phyloP scores from a whole-genome alignment of 2,329 filamentous ascomycete species.

The Sporothrix schenckii region DNA sequence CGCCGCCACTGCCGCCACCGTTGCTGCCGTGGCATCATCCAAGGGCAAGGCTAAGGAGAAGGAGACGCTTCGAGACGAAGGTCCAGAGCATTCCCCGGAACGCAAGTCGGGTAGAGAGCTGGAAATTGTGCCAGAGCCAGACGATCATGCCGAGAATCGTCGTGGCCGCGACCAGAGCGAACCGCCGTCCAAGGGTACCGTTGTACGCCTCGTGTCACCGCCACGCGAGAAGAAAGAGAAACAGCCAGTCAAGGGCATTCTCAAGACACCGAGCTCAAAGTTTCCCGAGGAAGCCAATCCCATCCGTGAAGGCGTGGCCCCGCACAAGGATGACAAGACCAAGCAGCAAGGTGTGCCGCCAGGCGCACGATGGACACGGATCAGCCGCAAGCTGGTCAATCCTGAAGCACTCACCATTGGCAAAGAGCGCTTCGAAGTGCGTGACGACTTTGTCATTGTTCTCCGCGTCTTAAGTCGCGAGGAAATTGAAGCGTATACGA shows the following conservation, averaged over 20 bases:
- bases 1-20: conserved; percentile 48
- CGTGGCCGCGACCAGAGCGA: conserved; percentile 31
- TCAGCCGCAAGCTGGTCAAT: conserved; percentile 84
- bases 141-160: background rate
- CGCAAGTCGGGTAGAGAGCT: background rate
- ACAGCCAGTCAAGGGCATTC: conserved; percentile 77
- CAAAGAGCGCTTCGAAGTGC: conserved; percentile 89
- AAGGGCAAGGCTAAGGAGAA: conserved; percentile 29
- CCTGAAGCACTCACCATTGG: conserved; percentile 81
- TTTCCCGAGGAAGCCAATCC: conserved; percentile 87
- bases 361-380: conserved; percentile 90
- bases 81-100: background rate
- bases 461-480: conserved; percentile 83
- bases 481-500: conserved; percentile 85
- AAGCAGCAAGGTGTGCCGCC: conserved; percentile 69
- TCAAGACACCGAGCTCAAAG: conserved; percentile 77
- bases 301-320: conserved; percentile 85
- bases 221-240: conserved; percentile 53
- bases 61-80: background rate
- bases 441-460: conserved; percentile 93
- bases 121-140: conserved; percentile 11
- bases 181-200: conserved; percentile 24
- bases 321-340: conserved; percentile 82
- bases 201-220: conserved; percentile 73
- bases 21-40: conserved; percentile 28